Conservation (phyloP, 2,329 filamentous ascomycete species). For the Fusarium mangiferae region DNA sequence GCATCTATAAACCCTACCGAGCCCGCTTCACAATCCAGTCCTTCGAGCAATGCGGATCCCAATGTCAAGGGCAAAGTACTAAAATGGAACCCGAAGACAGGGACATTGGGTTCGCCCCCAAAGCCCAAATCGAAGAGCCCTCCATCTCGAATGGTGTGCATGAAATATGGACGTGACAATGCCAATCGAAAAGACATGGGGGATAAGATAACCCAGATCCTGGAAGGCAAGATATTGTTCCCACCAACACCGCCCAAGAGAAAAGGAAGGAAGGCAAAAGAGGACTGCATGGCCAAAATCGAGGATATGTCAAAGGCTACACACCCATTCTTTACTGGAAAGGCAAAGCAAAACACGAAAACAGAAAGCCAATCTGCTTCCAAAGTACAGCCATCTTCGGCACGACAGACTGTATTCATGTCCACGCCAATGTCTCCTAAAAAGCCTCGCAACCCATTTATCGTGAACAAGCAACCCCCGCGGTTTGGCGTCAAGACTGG, state of each 20-base stretch:
- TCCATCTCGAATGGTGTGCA: slow-evolving; percentile 59
- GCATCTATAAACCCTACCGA: background rate
- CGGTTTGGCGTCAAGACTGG: slow-evolving; percentile 58
- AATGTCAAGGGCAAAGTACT: slow-evolving; percentile 59
- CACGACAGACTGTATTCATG: slow-evolving; percentile 58
- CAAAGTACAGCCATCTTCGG: slow-evolving; percentile 40
- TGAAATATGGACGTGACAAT: slow-evolving; percentile 68
- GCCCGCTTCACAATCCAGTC: background rate
- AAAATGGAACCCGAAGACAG: slow-evolving; percentile 68
- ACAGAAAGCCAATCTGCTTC: slow-evolving; percentile 28
- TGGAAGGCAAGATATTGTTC: slow-evolving; percentile 51
- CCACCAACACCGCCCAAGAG: slow-evolving; percentile 44
- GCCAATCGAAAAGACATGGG: slow-evolving; percentile 62
- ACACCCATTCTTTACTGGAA: slow-evolving; percentile 57
- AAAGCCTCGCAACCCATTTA: slow-evolving; percentile 48
- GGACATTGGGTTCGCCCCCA: slow-evolving; percentile 71
- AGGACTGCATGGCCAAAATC: slow-evolving; percentile 36
- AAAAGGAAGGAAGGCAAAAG: slow-evolving; percentile 40
- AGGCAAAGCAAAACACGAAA: slow-evolving; percentile 45
- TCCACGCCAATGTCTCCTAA: slow-evolving; percentile 65
- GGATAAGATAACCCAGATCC: slow-evolving; percentile 70
- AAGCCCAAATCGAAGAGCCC: slow-evolving; percentile 57
- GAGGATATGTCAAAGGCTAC: slow-evolving; percentile 44
- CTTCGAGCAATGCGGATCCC: slow-evolving; percentile 12
- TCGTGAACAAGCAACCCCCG: slow-evolving; percentile 48